These are phyloP conservation scores for slime mould (Dictyostelium discoideum) DNA, from an alignment of 78 protist genomes.

Conservation along the genomic window dicty_2.7 NC_007091.3:4555001-4555500, in stretches of 20 bases:
- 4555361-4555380: neutral
- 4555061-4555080: neutral
- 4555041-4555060: neutral
- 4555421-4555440: neutral
- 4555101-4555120: neutral
- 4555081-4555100: neutral
- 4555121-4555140: neutral
- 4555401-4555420: neutral
- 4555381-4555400: neutral
- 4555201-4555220: conserved; percentile 40
- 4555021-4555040: neutral
- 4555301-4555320: neutral
- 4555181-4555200: neutral
- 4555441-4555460: neutral
- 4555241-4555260: conserved; percentile 1
- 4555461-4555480: neutral
- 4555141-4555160: neutral
- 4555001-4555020: neutral
- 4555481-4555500: conserved; percentile 3
- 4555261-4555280: neutral
- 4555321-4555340: neutral
- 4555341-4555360: neutral
- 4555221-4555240: conserved; percentile 14
- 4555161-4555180: neutral
- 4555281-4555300: neutral